Evolutionary conservation across 192 early-diverging fungal genomes (phyloP).

Genomic region (Podila verticillata): DNA sequence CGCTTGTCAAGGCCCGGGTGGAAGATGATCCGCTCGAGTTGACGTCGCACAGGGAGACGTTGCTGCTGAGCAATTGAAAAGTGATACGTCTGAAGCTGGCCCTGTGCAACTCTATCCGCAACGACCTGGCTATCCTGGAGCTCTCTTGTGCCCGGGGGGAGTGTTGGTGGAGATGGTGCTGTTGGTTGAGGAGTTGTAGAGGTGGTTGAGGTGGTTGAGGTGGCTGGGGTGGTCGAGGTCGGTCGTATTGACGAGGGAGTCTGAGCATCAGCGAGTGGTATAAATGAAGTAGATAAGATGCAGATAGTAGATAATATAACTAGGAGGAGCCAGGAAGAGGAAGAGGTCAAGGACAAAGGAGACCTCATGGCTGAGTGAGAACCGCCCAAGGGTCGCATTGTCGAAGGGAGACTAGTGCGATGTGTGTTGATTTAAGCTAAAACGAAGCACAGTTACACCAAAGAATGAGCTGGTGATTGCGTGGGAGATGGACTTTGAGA

Average conservation of each 20-base stretch:
- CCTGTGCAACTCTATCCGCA: constrained; percentile 31
- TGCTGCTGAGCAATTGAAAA: constrained; percentile 30
- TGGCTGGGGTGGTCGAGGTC: neutral
- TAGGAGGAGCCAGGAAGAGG: too few species aligned
- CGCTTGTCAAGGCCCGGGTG: constrained; percentile 15
- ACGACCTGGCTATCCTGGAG: constrained; percentile 34
- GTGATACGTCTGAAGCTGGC: constrained; percentile 46
- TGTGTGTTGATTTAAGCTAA: neutral
- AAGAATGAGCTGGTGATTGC: too few species aligned
- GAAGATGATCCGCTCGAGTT: constrained; percentile 40
- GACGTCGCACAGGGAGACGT: constrained; percentile 26
- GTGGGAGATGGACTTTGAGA: too few species aligned
- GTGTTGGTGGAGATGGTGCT: constrained; percentile 7
- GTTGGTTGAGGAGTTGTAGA: constrained; percentile 2
- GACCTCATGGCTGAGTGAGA: too few species aligned
- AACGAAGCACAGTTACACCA: too few species aligned
- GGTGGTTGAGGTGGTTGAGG: neutral
- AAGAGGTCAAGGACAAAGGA: too few species aligned
- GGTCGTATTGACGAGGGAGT: neutral
- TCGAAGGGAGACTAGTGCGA: neutral
- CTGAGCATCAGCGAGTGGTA: neutral
- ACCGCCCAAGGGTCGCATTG: too few species aligned
- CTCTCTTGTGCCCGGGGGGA: constrained; percentile 43
- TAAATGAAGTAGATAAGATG: too few species aligned
- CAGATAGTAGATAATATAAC: too few species aligned